Evolutionary conservation across 768 basidiomycete genomes (phyloP).

Genomic region (Boletus insuetus): DNA sequence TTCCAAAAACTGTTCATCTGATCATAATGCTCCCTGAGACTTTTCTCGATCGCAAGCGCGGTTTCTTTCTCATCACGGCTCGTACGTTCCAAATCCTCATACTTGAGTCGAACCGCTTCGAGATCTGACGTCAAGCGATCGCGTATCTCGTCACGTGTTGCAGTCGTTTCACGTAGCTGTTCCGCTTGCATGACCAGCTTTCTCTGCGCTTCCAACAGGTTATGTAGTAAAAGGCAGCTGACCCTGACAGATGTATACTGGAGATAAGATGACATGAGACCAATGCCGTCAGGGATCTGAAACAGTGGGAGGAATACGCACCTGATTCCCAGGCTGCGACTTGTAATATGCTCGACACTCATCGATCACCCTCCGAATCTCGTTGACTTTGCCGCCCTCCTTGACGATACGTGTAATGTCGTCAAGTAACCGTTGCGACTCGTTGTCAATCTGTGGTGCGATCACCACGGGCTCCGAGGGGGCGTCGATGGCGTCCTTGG

Average conservation of each 20-base stretch:
- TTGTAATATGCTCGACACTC: conserved; percentile 49
- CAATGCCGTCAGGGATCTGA: conserved; percentile 7
- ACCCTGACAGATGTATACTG: conserved; percentile 54
- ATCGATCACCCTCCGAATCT: conserved; percentile 48
- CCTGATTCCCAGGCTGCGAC: conserved; percentile 45
- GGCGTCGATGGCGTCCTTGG: conserved; percentile 15
- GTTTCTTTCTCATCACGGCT: conserved; percentile 51
- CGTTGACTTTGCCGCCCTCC: conserved; percentile 51
- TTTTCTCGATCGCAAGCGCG: conserved; percentile 49
- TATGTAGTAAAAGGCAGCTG: conserved; percentile 47
- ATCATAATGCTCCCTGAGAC: conserved; percentile 50
- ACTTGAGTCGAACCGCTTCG: conserved; percentile 39
- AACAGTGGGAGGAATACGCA: conserved; percentile 22
- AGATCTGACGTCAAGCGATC: conserved; percentile 31
- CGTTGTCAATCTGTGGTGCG: conserved; percentile 34
- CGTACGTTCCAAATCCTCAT: conserved; percentile 39
- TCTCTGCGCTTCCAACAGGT: conserved; percentile 48
- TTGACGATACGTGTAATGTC: conserved; percentile 53
- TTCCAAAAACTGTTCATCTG: conserved; percentile 44
- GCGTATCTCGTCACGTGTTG: conserved; percentile 33
- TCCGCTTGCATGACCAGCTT: conserved; percentile 37
- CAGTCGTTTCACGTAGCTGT: conserved; percentile 29
- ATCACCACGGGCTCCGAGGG: conserved; percentile 19
- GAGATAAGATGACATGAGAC: background rate
- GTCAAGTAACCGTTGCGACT: conserved; percentile 52